phyloP scores from a whole-genome alignment of 768 basidiomycete genomes.

The Hemileccinum impolitum region DNA sequence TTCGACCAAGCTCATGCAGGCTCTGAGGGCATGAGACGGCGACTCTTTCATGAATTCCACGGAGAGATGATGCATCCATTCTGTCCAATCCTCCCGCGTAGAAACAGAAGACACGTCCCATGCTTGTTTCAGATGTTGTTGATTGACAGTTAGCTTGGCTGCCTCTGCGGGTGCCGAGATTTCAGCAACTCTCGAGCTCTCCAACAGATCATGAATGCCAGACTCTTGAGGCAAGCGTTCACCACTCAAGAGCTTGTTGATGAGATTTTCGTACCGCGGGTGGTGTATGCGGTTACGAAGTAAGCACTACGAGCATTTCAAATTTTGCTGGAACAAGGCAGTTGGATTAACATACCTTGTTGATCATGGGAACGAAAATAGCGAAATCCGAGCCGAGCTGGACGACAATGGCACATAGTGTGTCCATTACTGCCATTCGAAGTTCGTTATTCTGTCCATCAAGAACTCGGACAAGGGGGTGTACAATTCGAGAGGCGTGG shows the following conservation, averaged over 20 bases:
- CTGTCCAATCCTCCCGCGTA: conserved; percentile 86
- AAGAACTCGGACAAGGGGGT: conserved; percentile 88
- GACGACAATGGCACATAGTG: conserved; percentile 84
- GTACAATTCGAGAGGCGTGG: conserved; percentile 95
- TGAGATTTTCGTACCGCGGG: conserved; percentile 81
- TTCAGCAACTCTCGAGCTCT: conserved; percentile 62
- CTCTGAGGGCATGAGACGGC: conserved; percentile 95
- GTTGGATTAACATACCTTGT: conserved; percentile 57
- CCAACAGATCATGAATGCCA: conserved; percentile 66
- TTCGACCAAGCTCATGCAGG: conserved; percentile 92
- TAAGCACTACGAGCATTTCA: conserved; percentile 51
- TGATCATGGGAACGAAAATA: conserved; percentile 95
- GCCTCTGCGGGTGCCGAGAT: conserved; percentile 84
- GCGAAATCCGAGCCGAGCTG: conserved; percentile 97
- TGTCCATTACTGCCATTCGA: conserved; percentile 85
- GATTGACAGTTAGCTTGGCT: conserved; percentile 89
- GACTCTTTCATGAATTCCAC: conserved; percentile 98
- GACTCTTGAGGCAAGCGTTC: conserved; percentile 89
- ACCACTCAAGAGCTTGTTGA: conserved; percentile 85
- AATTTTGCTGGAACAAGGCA: not conserved
- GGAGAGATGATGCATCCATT: conserved; percentile 92
- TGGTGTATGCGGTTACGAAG: conserved; percentile 75
- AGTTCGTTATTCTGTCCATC: conserved; percentile 73
- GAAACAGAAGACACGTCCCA: conserved; percentile 84
- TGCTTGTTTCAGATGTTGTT: conserved; percentile 93